Evolutionary conservation across 192 early-diverging fungal genomes (phyloP).

Genomic region (Coemansia sp.): DNA sequence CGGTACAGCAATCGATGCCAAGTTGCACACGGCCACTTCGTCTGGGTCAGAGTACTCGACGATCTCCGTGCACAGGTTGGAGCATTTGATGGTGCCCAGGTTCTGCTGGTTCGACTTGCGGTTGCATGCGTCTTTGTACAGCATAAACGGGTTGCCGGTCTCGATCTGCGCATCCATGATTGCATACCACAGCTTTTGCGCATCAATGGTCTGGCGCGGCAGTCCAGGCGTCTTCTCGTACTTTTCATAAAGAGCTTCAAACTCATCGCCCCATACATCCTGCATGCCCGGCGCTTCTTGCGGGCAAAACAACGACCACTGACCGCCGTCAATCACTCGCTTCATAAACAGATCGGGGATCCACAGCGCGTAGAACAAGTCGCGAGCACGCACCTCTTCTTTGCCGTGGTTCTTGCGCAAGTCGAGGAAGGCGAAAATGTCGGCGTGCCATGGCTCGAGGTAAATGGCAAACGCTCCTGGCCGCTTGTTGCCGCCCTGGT

Average conservation of each 20-base stretch:
- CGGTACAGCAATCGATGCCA: constrained; percentile 92
- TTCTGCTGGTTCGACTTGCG: constrained; percentile 99
- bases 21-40: constrained; percentile 96
- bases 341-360: constrained; percentile 98
- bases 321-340: constrained; percentile 88
- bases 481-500: constrained; percentile 98
- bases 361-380: constrained; percentile 97
- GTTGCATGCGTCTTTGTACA: constrained; percentile 99
- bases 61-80: constrained; percentile 98
- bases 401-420: constrained; percentile 97
- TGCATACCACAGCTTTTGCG: constrained; percentile 97
- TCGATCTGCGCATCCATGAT: constrained; percentile 96
- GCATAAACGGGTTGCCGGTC: constrained; percentile 97
- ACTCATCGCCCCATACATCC: constrained; percentile 93
- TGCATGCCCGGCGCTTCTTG: constrained; percentile 87
- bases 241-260: constrained; percentile 76
- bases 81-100: constrained; percentile 98
- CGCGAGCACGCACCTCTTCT: constrained; percentile 94
- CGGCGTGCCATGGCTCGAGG: constrained; percentile 98
- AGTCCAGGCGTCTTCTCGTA: constrained; percentile 82
- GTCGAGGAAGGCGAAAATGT: constrained; percentile 96
- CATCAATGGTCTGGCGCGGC: constrained; percentile 88
- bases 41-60: constrained; percentile 94
- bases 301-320: constrained; percentile 96
- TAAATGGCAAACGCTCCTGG: constrained; percentile 98